phyloP scores from a whole-genome alignment of 345 rosid genomes.

The Sonneratia alba region DNA sequence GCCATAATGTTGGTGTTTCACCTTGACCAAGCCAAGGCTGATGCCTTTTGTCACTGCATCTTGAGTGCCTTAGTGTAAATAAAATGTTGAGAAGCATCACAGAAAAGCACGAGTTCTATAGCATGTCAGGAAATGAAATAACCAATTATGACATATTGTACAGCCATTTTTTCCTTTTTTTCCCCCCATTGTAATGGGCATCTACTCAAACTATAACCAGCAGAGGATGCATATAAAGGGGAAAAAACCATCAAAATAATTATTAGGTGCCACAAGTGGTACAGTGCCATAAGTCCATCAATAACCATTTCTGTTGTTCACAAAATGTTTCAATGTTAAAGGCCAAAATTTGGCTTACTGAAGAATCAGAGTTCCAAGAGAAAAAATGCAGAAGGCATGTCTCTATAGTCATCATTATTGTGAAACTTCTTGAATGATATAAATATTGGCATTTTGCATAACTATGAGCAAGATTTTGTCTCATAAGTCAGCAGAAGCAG shows the following conservation, averaged over 20 bases:
- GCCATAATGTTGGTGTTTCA: too few species aligned
- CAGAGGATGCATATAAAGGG: background rate
- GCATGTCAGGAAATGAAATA: too few species aligned
- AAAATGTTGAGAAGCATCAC: too few species aligned
- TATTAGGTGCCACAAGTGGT: background rate
- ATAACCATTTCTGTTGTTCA: background rate
- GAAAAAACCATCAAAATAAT: background rate
- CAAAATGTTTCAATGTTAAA: background rate
- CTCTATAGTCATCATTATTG: background rate
- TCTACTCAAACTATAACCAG: too few species aligned
- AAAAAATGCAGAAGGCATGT: background rate
- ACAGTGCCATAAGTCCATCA: background rate
- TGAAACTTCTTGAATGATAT: background rate
- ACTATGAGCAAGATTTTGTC: background rate
- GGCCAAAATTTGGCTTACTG: background rate
- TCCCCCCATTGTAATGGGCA: too few species aligned
- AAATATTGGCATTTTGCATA: background rate
- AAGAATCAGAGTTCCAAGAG: background rate
- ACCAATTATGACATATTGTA: too few species aligned
- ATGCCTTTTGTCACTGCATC: too few species aligned
- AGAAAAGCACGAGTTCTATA: too few species aligned
- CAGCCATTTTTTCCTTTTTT: too few species aligned
- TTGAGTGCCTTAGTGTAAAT: too few species aligned
- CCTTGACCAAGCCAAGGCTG: too few species aligned
- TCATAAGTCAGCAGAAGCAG: background rate